Conservation (phyloP, 768 basidiomycete genomes). For the Pleurotus sapidus region DNA sequence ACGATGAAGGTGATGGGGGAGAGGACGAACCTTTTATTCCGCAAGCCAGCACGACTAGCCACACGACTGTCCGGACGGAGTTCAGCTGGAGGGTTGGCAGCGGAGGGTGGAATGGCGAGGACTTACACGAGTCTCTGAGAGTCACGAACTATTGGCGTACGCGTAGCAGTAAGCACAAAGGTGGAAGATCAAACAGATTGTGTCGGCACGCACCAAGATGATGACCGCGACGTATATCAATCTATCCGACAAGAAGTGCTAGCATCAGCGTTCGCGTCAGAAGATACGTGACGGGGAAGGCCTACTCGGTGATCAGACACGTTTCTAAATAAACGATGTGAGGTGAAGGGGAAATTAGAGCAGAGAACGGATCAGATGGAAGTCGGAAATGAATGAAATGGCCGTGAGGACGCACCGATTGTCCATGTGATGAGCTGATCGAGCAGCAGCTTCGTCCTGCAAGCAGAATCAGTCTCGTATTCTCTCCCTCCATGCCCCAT, state of each 20-base stretch:
- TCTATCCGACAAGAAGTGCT: background rate
- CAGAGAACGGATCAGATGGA: too few relatives aligned
- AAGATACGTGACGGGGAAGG: background rate
- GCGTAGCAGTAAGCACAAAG: background rate
- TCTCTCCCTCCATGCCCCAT: too few relatives aligned
- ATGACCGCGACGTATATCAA: background rate
- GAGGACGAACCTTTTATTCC: background rate
- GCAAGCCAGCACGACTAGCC: constrained; percentile 1
- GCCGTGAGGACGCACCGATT: background rate
- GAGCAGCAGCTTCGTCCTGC: constrained; percentile 1
- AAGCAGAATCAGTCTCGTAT: too few relatives aligned
- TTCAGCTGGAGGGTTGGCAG: background rate
- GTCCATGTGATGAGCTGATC: constrained; percentile 6
- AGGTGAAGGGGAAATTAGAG: too few relatives aligned
- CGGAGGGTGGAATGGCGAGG: background rate
- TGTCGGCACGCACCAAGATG: background rate
- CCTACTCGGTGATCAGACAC: constrained; percentile 2
- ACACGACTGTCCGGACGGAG: background rate
- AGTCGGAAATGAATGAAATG: background rate
- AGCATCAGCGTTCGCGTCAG: background rate
- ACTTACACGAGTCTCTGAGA: background rate
- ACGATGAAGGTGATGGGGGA: background rate
- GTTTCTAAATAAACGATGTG: background rate
- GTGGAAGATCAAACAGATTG: background rate
- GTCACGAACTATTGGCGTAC: background rate